Conservation (phyloP, 805 yeast species). For the Metschnikowia santaceciliae region DNA sequence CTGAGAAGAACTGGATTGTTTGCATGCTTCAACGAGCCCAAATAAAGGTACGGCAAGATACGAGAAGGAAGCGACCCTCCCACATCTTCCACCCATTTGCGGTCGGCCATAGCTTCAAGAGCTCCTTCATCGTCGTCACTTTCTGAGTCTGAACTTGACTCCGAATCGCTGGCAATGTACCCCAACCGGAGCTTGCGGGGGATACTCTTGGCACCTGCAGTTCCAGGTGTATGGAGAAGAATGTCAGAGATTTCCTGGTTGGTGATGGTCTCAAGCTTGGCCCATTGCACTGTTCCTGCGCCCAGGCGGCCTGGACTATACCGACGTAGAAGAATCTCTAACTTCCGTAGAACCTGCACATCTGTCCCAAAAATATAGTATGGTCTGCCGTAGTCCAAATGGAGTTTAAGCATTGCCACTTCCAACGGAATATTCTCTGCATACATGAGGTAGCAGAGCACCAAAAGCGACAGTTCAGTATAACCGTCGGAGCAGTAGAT, state of each 20-base stretch:
- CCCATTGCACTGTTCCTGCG: conserved; percentile 23
- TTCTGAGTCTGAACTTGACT: conserved; percentile 18
- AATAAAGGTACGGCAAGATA: conserved; percentile 75
- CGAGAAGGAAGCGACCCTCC: conserved; percentile 80
- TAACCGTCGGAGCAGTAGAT: conserved; percentile 88
- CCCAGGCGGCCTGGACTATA: conserved; percentile 49
- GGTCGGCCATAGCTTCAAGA: conserved; percentile 3
- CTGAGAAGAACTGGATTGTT: conserved; percentile 59
- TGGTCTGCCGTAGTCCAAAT: conserved; percentile 64
- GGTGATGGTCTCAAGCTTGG: conserved; percentile 26
- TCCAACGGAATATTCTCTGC: conserved; percentile 56
- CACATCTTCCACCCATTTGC: conserved; percentile 38
- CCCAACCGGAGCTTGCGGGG: conserved; percentile 22
- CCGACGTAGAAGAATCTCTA: conserved; percentile 57
- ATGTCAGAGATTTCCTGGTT: conserved; percentile 33
- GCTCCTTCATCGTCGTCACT: conserved; percentile 8
- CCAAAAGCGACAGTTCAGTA: conserved; percentile 80
- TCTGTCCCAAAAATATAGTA: conserved; percentile 81
- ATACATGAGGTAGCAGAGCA: conserved; percentile 68
- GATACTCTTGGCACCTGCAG: conserved; percentile 2
- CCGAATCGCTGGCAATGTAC: conserved; percentile 25
- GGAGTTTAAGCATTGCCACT: conserved; percentile 64
- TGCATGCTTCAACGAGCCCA: conserved; percentile 85
- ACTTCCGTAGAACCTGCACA: conserved; percentile 56
- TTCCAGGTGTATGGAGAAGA: conserved; percentile 17